A percentile compares a stretch with the other conserved stretches of the same genome.
Conservation (phyloP, 495 filamentous ascomycete genomes). For the Margaritispora aquatica region DNA sequence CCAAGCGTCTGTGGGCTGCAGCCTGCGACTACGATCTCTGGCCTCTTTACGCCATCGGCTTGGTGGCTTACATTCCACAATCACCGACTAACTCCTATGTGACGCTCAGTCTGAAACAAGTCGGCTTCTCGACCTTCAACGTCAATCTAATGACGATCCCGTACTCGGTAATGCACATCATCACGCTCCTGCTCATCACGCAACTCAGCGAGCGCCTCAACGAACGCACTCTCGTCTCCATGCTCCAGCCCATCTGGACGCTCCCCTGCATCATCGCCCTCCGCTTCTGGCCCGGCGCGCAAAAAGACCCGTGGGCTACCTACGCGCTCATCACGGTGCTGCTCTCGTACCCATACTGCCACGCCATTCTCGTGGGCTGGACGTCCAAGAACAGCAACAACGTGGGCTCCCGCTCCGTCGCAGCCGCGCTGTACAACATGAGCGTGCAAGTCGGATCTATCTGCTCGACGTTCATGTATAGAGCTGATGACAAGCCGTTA, state of each 20-base stretch:
- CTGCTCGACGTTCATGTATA: slow-evolving; percentile 47
- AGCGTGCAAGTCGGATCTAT: slow-evolving; percentile 52
- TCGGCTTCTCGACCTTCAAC: slow-evolving; percentile 62
- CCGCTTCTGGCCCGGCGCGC: slow-evolving; percentile 31
- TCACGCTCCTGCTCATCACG: slow-evolving; percentile 44
- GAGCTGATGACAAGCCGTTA: slow-evolving; percentile 41
- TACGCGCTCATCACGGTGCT: slow-evolving; percentile 50
- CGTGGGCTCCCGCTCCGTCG: slow-evolving; percentile 20
- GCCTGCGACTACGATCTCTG: slow-evolving; percentile 66
- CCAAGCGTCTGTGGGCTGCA: slow-evolving; percentile 49
- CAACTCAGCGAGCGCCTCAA: slow-evolving; percentile 52
- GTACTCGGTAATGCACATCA: slow-evolving; percentile 40
- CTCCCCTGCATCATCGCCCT: slow-evolving; percentile 51
- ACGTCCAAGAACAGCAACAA: slow-evolving; percentile 46
- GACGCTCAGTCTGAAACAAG: slow-evolving; percentile 48
- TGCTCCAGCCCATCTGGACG: slow-evolving; percentile 50
- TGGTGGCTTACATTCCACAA: slow-evolving; percentile 50
- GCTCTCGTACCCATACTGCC: slow-evolving; percentile 41
- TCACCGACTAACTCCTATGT: slow-evolving; percentile 33
- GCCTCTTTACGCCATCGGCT: slow-evolving; percentile 59
- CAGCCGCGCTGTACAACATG: slow-evolving; percentile 43
- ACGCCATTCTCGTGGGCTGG: slow-evolving; percentile 40
- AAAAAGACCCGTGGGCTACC: slow-evolving; percentile 40
- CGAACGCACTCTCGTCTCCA: slow-evolving; percentile 44
- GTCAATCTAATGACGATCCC: slow-evolving; percentile 68